phyloP scores from a whole-genome alignment of 2,329 filamentous ascomycete genomes.

The Cytospora piceae region DNA sequence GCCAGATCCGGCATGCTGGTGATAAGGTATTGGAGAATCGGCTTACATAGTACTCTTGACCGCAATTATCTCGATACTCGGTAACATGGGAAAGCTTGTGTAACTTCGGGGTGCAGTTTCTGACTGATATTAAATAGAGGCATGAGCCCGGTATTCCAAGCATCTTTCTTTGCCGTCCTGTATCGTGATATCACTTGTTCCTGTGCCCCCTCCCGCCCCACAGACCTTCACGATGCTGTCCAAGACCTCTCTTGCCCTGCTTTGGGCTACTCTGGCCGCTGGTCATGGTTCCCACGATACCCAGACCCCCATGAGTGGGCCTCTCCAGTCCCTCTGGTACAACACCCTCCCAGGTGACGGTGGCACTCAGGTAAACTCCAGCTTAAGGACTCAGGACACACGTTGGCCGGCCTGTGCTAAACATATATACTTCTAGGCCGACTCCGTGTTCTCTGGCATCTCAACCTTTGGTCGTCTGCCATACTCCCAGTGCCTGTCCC shows the following conservation, averaged over 20 bases:
- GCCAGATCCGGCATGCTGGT: slow-evolving; percentile 4
- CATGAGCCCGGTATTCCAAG: slow-evolving; percentile 4
- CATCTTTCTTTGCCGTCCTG: background rate
- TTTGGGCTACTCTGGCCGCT: slow-evolving; percentile 53
- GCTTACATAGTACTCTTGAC: slow-evolving; percentile 14
- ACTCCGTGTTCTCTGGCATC: slow-evolving; percentile 87
- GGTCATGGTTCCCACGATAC: slow-evolving; percentile 63
- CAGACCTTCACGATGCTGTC: slow-evolving; percentile 36
- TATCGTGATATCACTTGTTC: slow-evolving; percentile 13
- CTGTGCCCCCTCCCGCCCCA: background rate
- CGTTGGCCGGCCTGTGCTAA: background rate
- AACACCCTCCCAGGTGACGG: slow-evolving; percentile 82
- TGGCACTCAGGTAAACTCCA: slow-evolving; percentile 69
- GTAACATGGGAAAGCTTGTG: background rate
- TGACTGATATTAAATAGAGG: slow-evolving; percentile 16
- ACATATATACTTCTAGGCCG: slow-evolving; percentile 57
- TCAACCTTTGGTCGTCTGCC: slow-evolving; percentile 81
- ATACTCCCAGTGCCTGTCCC: slow-evolving; percentile 75
- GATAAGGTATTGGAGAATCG: slow-evolving; percentile 24
- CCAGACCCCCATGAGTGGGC: slow-evolving; percentile 67
- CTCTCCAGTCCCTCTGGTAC: slow-evolving; percentile 79
- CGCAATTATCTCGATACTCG: slow-evolving; percentile 1
- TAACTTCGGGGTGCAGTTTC: slow-evolving; percentile 8
- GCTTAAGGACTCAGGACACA: slow-evolving; percentile 17
- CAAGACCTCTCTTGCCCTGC: slow-evolving; percentile 40